Evolutionary conservation across 208 protist genomes (phyloP).

Genomic region (Lotmaria passim): DNA sequence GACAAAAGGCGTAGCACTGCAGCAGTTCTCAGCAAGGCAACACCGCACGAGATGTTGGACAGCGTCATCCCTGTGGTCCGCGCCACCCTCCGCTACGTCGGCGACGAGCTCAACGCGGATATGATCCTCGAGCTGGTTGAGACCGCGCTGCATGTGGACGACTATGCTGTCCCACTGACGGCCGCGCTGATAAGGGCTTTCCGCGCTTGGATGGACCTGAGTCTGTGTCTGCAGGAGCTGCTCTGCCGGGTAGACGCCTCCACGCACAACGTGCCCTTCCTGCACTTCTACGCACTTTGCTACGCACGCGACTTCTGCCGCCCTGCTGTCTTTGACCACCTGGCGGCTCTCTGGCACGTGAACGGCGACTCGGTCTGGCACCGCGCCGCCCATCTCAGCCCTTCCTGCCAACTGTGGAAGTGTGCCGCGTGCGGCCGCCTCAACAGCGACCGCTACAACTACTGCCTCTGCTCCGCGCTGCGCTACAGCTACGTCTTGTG

Average conservation of each 20-base stretch:
- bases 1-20: background rate
- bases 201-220: constrained; percentile 28
- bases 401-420: constrained; percentile 76
- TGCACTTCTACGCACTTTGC: constrained; percentile 81
- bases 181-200: constrained; percentile 29
- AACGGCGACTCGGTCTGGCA: constrained; percentile 49
- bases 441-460: constrained; percentile 91
- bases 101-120: constrained; percentile 88
- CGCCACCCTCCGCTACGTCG: constrained; percentile 55
- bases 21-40: constrained; percentile 1
- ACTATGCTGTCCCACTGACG: constrained; percentile 28
- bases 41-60: constrained; percentile 57
- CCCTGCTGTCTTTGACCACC: constrained; percentile 59
- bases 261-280: constrained; percentile 69
- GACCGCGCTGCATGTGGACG: constrained; percentile 47
- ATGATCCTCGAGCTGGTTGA: constrained; percentile 78
- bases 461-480: constrained; percentile 87
- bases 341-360: constrained; percentile 70
- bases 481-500: constrained; percentile 79
- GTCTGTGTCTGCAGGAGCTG: constrained; percentile 55
- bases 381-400: constrained; percentile 46
- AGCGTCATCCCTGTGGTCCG: constrained; percentile 62
- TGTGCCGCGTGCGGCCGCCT: constrained; percentile 75
- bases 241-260: constrained; percentile 58
- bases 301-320: constrained; percentile 61